These are phyloP conservation scores for Fusarium fracticaudum DNA, from an alignment of 2,329 filamentous ascomycete species.

Conservation along the genomic window DNA sequence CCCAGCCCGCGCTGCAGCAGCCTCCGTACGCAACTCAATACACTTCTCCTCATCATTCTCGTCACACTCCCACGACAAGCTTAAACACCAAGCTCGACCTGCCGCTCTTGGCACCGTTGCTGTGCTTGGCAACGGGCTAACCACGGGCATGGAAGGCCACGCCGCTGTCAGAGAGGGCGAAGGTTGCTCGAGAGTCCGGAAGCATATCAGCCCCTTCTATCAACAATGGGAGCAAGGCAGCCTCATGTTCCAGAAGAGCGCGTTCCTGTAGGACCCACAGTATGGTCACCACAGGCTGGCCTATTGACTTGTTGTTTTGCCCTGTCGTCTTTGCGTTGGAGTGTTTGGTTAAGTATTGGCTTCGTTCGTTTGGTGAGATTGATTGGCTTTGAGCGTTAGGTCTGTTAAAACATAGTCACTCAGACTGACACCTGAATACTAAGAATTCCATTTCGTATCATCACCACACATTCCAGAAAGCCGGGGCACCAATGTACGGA, in stretches of 20 bases:
- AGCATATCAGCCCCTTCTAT: constrained; percentile 39
- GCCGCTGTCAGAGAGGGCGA: constrained; percentile 29
- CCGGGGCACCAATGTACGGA: constrained; percentile 22
- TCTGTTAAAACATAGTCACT: background rate
- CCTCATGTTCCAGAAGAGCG: constrained; percentile 25
- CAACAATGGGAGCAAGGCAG: constrained; percentile 35
- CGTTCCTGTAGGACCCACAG: background rate
- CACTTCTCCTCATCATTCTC: constrained; percentile 31
- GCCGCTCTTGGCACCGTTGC: constrained; percentile 41
- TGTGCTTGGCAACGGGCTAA: constrained; percentile 31
- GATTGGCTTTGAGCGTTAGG: constrained; percentile 2
- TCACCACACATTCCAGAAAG: constrained; percentile 12
- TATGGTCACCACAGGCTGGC: background rate
- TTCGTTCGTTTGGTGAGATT: constrained; percentile 1
- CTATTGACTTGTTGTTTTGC: constrained; percentile 9
- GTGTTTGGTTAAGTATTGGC: background rate
- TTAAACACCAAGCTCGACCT: constrained; percentile 33
- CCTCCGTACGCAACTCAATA: constrained; percentile 39
- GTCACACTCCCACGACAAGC: constrained; percentile 30
- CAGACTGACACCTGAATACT: constrained; percentile 2
- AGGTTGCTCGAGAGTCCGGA: constrained; percentile 23
- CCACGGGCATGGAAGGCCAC: constrained; percentile 13
- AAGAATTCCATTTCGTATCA: background rate
- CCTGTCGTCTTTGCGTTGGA: background rate
- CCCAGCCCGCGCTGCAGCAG: constrained; percentile 33